These are phyloP conservation scores for Middelhovenomyces tepae DNA, from an alignment of 805 yeast genomes.

Conservation along the genomic window DNA sequence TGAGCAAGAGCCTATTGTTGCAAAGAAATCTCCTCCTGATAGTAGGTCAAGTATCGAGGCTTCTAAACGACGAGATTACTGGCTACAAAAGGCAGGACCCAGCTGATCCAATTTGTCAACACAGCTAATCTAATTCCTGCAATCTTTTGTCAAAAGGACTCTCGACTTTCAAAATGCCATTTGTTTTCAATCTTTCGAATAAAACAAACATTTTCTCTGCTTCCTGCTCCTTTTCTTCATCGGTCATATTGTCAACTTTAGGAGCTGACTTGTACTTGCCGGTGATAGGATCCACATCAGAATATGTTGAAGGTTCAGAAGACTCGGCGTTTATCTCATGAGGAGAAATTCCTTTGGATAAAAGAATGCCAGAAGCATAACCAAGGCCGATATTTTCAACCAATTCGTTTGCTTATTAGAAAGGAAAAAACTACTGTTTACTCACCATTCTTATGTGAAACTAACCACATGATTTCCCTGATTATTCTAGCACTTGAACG, in stretches of 20 bases:
- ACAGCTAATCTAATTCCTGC: too few relatives aligned
- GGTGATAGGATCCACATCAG: slow-evolving; percentile 20
- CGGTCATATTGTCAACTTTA: slow-evolving; percentile 25
- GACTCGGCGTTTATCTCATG: slow-evolving; percentile 1
- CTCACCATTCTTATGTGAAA: slow-evolving; percentile 15
- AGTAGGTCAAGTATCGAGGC: too few relatives aligned
- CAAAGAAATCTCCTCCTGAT: too few relatives aligned
- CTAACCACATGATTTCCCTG: slow-evolving; percentile 18
- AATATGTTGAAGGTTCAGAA: slow-evolving; percentile 2
- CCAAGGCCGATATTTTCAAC: slow-evolving; percentile 23
- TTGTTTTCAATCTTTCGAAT: slow-evolving; percentile 34
- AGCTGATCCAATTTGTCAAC: too few relatives aligned
- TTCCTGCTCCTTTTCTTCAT: slow-evolving; percentile 36
- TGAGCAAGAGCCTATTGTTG: too few relatives aligned
- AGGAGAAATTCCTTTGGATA: slow-evolving; percentile 12
- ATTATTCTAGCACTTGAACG: slow-evolving; percentile 14
- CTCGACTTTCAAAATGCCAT: slow-evolving; percentile 31
- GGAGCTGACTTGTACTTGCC: slow-evolving; percentile 17
- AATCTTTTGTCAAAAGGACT: slow-evolving; percentile 35
- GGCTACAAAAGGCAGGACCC: too few relatives aligned
- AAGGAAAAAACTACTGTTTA: too few relatives aligned
- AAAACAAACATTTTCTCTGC: slow-evolving; percentile 36
- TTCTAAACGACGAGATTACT: too few relatives aligned
- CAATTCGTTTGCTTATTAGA: slow-evolving; percentile 16
- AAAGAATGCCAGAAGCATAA: slow-evolving; percentile 21